Percentiles rank a stretch among this genome's conserved stretches.
Conservation (phyloP, 1,284 basidiomycete species). For the Neolentinus lepideus region DNA sequence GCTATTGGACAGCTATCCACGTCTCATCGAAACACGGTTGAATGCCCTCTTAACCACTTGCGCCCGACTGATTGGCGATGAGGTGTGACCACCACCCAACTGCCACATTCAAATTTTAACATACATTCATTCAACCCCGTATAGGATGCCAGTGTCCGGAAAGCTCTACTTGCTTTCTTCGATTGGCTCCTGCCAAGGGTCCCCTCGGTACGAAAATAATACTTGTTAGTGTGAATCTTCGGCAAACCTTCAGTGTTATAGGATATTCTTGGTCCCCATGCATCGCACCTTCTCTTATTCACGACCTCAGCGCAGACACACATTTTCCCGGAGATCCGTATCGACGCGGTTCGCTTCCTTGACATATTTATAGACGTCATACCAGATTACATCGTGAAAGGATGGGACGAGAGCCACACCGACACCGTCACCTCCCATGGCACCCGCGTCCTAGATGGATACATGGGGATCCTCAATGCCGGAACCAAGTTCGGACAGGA, state of each 20-base stretch:
- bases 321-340: conserved; percentile 89
- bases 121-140: conserved; percentile 1
- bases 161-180: conserved; percentile 51
- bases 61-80: conserved; percentile 73
- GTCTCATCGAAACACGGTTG: conserved; percentile 49
- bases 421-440: conserved; percentile 33
- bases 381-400: conserved; percentile 60
- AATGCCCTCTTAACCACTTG: conserved; percentile 61
- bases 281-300: conserved; percentile 73
- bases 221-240: neutral
- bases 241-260: conserved; percentile 18
- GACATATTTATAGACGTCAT: conserved; percentile 72
- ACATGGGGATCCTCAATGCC: conserved; percentile 64
- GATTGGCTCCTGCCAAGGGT: conserved; percentile 69
- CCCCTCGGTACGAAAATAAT: conserved; percentile 37
- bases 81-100: conserved; percentile 39
- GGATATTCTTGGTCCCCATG: conserved; percentile 67
- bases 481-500: conserved; percentile 53
- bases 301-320: conserved; percentile 89
- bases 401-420: conserved; percentile 44
- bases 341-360: conserved; percentile 84
- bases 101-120: too few species aligned
- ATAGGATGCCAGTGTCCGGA: conserved; percentile 62
- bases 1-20: conserved; percentile 62
- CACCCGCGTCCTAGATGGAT: conserved; percentile 63